A percentile compares a stretch with the other conserved stretches of the same genome.
Evolutionary conservation across 1,284 basidiomycete species (phyloP).

Genomic region (Cutaneotrichosporon mucoides): DNA sequence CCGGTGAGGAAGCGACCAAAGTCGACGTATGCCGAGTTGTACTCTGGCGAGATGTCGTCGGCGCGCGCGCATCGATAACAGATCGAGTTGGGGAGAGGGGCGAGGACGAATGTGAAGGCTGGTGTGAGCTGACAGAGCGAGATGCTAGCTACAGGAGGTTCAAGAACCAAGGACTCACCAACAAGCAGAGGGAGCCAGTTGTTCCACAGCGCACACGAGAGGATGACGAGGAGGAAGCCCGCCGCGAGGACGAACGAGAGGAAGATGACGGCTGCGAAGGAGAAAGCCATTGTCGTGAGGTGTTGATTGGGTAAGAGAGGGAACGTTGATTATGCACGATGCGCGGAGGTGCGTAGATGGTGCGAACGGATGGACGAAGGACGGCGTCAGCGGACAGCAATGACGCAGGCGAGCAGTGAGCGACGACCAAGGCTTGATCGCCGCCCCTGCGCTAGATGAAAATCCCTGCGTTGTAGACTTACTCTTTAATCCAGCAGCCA

Average conservation of each 20-base stretch:
- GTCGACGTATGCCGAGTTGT: constrained; percentile 66
- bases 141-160: constrained; percentile 44
- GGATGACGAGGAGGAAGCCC: constrained; percentile 95
- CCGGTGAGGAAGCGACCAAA: constrained; percentile 94
- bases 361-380: too few species aligned
- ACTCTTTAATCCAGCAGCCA: constrained; percentile 44
- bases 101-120: constrained; percentile 93
- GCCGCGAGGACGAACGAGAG: constrained; percentile 94
- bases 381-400: too few species aligned
- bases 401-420: too few species aligned
- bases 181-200: constrained; percentile 98
- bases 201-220: constrained; percentile 90
- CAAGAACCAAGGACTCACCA: constrained; percentile 54
- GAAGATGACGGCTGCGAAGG: constrained; percentile 74
- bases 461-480: constrained; percentile 5
- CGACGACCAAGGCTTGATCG: too few species aligned
- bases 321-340: too few species aligned
- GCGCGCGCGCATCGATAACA: constrained; percentile 54
- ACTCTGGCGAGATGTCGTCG: constrained; percentile 56
- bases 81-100: constrained; percentile 90
- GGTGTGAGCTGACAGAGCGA: constrained; percentile 4
- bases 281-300: not conserved
- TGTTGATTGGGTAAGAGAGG: too few species aligned
- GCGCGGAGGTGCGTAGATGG: too few species aligned
- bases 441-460: too few species aligned